These are phyloP conservation scores for Suillus tomentosus DNA, from an alignment of 768 basidiomycete genomes.

Conservation along the genomic window DNA sequence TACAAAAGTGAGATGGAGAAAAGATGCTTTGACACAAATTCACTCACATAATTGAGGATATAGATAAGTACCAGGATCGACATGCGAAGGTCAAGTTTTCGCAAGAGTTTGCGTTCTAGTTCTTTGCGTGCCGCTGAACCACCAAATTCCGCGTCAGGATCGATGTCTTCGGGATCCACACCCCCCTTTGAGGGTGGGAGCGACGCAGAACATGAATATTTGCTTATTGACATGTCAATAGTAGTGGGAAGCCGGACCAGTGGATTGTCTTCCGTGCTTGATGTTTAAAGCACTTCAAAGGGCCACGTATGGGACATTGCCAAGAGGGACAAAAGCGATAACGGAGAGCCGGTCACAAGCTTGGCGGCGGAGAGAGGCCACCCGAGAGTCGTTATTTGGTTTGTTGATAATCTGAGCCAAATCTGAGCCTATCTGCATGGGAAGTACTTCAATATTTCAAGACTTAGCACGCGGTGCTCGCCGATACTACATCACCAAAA, in stretches of 20 bases:
- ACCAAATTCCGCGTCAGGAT: constrained; percentile 48
- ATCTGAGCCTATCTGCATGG: not conserved
- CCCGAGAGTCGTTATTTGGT: not conserved
- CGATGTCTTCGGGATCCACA: constrained; percentile 11
- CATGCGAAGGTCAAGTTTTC: constrained; percentile 60
- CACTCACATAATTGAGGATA: constrained; percentile 38
- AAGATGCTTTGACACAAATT: not conserved
- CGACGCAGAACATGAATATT: constrained; percentile 9
- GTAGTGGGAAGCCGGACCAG: not conserved
- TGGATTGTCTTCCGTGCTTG: not conserved
- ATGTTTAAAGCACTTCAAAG: not conserved
- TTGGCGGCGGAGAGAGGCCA: too few species aligned
- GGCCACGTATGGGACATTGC: not conserved
- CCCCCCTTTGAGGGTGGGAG: constrained; percentile 13
- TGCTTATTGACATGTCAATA: constrained; percentile 17
- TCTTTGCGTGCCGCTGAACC: constrained; percentile 44
- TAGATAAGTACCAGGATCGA: constrained; percentile 48
- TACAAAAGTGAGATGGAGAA: not conserved
- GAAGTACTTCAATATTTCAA: not conserved
- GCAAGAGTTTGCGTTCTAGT: constrained; percentile 54
- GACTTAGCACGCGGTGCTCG: not conserved
- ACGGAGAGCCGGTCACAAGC: not conserved
- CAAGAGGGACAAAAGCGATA: not conserved
- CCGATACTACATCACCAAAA: not conserved
- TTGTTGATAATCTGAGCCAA: not conserved